Base-by-base conservation (phyloP, 2,329 filamentous ascomycete genomes). In the Alternaria metachromatica region DNA sequence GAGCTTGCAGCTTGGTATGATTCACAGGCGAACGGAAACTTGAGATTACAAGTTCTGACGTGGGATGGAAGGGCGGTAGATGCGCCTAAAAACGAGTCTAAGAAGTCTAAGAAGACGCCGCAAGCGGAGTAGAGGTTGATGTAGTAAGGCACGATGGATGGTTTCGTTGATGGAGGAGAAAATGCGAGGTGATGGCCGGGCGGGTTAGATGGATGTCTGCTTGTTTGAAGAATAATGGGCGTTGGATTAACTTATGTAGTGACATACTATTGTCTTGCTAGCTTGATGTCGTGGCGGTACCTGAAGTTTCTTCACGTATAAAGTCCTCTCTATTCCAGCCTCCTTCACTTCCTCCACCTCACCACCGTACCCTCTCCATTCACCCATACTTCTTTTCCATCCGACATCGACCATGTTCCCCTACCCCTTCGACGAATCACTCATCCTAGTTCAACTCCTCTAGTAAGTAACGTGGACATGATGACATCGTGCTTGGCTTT, bases 221-320 rank as follows among this genome's bases (percentile, higher is more conserved):
- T 9, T 1, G 15, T 41, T 41, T n/a, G 33, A n/a, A n/a, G 33
- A 3, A 9, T 0, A 15, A 41, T n/a, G 33, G 33, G 15, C 33
- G 33, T 41, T 41, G 15, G 15, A 3, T 10, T 41, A 18, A 15
- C 4, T 10, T 0, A 5, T n/a, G 2, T 5, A n/a, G 15, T 2
- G 15, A 41, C 15, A 4, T 5, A n/a, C 8, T 15, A 3, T 5
- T n/a, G 3, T 41, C 5, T 41, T 5, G 0, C 6, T 1, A 18
- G 8, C 15, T 41, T 41, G 33, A 18, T 41, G 0, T 0, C 33
- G 9, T n/a, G 15, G 33, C 1, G 6, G 15, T 41, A 37, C 33
- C 1, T 0, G 6, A 0, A 8, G 2, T 5, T 8, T 10, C 5
- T 10, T 10, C 4, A 3, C 1, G 33, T 1, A 41, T 5, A 18